These are phyloP conservation scores for Amauroascus verrucosus DNA, from an alignment of 2,329 filamentous ascomycete species.

Conservation along the genomic window DNA sequence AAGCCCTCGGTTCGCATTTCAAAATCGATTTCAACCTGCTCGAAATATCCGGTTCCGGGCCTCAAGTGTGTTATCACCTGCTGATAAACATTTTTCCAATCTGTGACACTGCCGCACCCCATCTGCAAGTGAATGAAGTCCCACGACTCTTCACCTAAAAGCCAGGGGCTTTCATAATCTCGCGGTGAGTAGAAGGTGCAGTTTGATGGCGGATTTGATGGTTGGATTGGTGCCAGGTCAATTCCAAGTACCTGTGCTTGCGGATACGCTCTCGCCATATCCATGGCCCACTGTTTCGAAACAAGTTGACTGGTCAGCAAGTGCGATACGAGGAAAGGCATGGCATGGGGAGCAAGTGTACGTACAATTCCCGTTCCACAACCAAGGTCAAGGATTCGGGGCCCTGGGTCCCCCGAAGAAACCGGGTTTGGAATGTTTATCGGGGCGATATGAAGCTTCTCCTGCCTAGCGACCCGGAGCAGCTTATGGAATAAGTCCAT, in stretches of 20 bases:
- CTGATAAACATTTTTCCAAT: slow-evolving; percentile 64
- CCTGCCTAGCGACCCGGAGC: slow-evolving; percentile 53
- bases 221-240: slow-evolving; percentile 54
- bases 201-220: slow-evolving; percentile 59
- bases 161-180: slow-evolving; percentile 72
- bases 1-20: slow-evolving; percentile 54
- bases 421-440: slow-evolving; percentile 14
- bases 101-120: slow-evolving; percentile 64
- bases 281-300: slow-evolving; percentile 57
- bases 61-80: slow-evolving; percentile 64
- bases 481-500: slow-evolving; percentile 76
- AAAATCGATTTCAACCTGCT: slow-evolving; percentile 86
- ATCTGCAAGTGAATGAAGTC: slow-evolving; percentile 77
- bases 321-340: neutral
- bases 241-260: slow-evolving; percentile 51
- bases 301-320: neutral
- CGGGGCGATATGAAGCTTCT: slow-evolving; percentile 35
- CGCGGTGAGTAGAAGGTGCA: slow-evolving; percentile 56
- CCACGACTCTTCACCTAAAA: slow-evolving; percentile 55
- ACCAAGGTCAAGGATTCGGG: slow-evolving; percentile 55
- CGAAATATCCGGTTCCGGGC: slow-evolving; percentile 64
- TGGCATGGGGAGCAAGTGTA: neutral
- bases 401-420: slow-evolving; percentile 14
- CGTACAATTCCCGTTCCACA: slow-evolving; percentile 69
- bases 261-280: slow-evolving; percentile 62